phyloP scores from a whole-genome alignment of 2,329 filamentous ascomycete species.

The Phaeosphaeriaceae sp. region DNA sequence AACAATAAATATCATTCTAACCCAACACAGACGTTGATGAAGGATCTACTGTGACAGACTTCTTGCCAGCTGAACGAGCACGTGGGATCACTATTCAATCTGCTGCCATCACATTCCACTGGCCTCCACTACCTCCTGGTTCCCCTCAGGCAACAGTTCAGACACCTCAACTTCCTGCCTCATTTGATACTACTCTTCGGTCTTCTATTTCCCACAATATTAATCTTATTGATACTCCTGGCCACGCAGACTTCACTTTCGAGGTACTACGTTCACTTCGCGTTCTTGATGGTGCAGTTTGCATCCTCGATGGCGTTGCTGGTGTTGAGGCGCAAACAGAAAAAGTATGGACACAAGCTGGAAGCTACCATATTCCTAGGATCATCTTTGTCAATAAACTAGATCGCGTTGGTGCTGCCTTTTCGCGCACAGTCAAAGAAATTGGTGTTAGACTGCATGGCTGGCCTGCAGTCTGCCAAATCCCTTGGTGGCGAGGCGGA shows the following conservation, averaged over 20 bases:
- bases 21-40: constrained; percentile 77
- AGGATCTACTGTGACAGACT: constrained; percentile 96
- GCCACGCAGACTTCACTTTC: constrained; percentile 96
- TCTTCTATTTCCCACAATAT: constrained; percentile 62
- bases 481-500: constrained; percentile 84
- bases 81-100: constrained; percentile 98
- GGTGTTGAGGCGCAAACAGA: constrained; percentile 97
- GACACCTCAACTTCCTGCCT: constrained; percentile 37
- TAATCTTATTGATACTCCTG: constrained; percentile 83
- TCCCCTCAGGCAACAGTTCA: constrained; percentile 21
- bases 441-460: constrained; percentile 78
- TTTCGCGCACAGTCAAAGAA: constrained; percentile 84
- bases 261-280: constrained; percentile 91
- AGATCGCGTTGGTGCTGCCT: constrained; percentile 80
- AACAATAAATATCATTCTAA: constrained; percentile 4
- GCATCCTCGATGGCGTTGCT: constrained; percentile 88
- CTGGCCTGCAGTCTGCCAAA: constrained; percentile 91
- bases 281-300: constrained; percentile 88
- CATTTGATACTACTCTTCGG: constrained; percentile 47
- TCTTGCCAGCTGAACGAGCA: constrained; percentile 88
- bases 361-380: constrained; percentile 81
- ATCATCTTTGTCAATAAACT: constrained; percentile 86
- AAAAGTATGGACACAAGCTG: constrained; percentile 91
- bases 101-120: constrained; percentile 92
- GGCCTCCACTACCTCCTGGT: constrained; percentile 69